These are phyloP conservation scores for Austropuccinia psidii DNA, from an alignment of 1,284 basidiomycete genomes.

Conservation along the genomic window DNA sequence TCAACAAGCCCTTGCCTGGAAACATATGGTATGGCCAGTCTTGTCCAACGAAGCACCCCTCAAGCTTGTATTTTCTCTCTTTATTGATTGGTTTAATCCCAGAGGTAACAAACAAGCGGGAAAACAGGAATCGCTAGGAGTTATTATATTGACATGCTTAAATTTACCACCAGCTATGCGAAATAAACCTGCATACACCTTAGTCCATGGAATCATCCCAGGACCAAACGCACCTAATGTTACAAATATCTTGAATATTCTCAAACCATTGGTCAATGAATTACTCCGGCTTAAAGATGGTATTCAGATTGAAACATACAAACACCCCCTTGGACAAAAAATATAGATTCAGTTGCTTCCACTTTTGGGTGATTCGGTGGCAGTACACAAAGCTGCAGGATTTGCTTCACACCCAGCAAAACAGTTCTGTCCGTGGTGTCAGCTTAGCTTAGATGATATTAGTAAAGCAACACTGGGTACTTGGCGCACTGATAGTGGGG, in stretches of 20 bases:
- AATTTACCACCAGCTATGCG: not conserved
- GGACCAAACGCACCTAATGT: not conserved
- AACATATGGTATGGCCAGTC: not conserved
- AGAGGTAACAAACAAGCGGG: slow-evolving; percentile 16
- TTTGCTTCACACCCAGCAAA: slow-evolving; percentile 5
- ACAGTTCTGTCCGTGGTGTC: slow-evolving; percentile 9
- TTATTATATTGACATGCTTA: slow-evolving; percentile 11
- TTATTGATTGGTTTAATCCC: slow-evolving; percentile 27
- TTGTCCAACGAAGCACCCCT: too few species aligned
- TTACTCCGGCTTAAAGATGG: not conserved
- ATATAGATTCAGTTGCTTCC: not conserved
- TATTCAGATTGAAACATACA: not conserved
- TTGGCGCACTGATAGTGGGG: too few species aligned
- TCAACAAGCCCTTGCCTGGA: not conserved
- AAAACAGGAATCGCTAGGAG: not conserved
- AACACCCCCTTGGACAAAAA: not conserved
- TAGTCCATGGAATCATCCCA: slow-evolving; percentile 2
- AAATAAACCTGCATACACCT: not conserved
- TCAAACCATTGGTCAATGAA: not conserved
- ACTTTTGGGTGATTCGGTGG: slow-evolving; percentile 7
- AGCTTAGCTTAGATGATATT: too few species aligned
- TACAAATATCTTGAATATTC: not conserved
- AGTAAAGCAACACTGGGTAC: too few species aligned
- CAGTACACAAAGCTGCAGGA: slow-evolving; percentile 7
- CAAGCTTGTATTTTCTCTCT: slow-evolving; percentile 5